Evolutionary conservation across 169 alveolate genomes (phyloP).

Genomic region (Babesia bigemina): DNA sequence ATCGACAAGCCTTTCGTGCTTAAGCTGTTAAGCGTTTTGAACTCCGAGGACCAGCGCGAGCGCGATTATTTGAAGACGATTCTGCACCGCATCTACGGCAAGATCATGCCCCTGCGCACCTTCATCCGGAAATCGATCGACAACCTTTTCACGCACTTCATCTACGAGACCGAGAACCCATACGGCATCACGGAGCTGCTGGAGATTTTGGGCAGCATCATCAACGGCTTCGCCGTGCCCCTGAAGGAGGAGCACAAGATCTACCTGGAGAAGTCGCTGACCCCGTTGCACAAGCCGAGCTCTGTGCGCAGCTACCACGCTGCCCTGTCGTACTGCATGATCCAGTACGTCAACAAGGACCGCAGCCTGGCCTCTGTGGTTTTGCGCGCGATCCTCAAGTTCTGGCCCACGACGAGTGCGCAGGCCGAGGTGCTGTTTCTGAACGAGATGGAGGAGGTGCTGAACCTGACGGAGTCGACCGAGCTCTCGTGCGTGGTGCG

Average conservation of each 20-base stretch:
- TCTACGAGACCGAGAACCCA: constrained; percentile 91
- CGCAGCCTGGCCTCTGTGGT: constrained; percentile 92
- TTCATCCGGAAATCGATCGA: constrained; percentile 94
- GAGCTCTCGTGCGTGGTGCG: constrained; percentile 80
- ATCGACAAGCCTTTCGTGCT: constrained; percentile 84
- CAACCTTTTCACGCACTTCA: constrained; percentile 90
- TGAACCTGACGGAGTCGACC: constrained; percentile 82
- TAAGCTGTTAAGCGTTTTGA: constrained; percentile 85
- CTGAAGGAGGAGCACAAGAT: constrained; percentile 96
- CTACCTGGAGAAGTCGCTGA: constrained; percentile 91
- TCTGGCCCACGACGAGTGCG: constrained; percentile 97
- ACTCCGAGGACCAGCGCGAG: constrained; percentile 94
- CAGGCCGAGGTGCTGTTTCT: constrained; percentile 93
- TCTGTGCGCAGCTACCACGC: constrained; percentile 92
- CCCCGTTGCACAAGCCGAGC: constrained; percentile 95
- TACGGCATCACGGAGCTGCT: constrained; percentile 96
- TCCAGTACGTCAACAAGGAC: constrained; percentile 94
- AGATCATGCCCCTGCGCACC: constrained; percentile 83
- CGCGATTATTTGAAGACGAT: constrained; percentile 94
- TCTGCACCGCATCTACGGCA: constrained; percentile 92
- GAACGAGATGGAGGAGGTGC: constrained; percentile 93
- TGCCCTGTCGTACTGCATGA: constrained; percentile 93
- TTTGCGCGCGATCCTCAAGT: constrained; percentile 80
- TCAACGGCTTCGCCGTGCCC: constrained; percentile 97
- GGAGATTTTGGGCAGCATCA: constrained; percentile 92